Evolutionary conservation across 176 grass and related monocot genomes (phyloP).

Genomic region (Avena atlantica): DNA sequence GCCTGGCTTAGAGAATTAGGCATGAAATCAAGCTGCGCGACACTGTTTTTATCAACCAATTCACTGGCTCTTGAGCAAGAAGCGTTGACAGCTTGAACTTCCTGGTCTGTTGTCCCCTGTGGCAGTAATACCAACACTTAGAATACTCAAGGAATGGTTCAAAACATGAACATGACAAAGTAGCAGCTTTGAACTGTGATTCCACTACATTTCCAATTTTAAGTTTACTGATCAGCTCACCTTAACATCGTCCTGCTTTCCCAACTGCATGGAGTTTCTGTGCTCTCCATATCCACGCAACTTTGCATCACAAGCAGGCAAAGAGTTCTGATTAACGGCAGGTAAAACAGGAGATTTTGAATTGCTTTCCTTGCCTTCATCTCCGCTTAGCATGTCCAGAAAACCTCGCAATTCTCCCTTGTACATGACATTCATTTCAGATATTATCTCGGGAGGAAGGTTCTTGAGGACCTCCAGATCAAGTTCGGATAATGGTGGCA

Average conservation of each 20-base stretch:
- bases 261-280: constrained; percentile 13
- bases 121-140: constrained; percentile 41
- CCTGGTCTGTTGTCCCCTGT: constrained; percentile 30
- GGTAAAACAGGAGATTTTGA: constrained; percentile 46
- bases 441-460: constrained; percentile 89
- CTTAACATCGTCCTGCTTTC: constrained; percentile 32
- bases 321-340: constrained; percentile 16
- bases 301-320: constrained; percentile 30
- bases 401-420: constrained; percentile 76
- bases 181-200: constrained; percentile 14
- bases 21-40: constrained; percentile 60
- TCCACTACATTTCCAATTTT: constrained; percentile 34
- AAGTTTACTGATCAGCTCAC: constrained; percentile 38
- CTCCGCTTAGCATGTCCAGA: constrained; percentile 38
- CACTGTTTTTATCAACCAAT: constrained; percentile 27
- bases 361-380: constrained; percentile 39
- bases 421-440: constrained; percentile 85
- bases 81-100: constrained; percentile 50
- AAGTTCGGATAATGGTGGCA: constrained; percentile 72
- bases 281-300: constrained; percentile 23
- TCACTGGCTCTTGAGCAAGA: constrained; percentile 59
- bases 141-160: constrained; percentile 4
- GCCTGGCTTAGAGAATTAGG: constrained; percentile 79
- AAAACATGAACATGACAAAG: constrained; percentile 33
- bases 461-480: constrained; percentile 88